A percentile compares a stretch with the other conserved stretches of the same genome.
These are phyloP conservation scores for Sclerotinia subarctica DNA, from an alignment of 2,329 filamentous ascomycete genomes.

Conservation along the genomic window DNA sequence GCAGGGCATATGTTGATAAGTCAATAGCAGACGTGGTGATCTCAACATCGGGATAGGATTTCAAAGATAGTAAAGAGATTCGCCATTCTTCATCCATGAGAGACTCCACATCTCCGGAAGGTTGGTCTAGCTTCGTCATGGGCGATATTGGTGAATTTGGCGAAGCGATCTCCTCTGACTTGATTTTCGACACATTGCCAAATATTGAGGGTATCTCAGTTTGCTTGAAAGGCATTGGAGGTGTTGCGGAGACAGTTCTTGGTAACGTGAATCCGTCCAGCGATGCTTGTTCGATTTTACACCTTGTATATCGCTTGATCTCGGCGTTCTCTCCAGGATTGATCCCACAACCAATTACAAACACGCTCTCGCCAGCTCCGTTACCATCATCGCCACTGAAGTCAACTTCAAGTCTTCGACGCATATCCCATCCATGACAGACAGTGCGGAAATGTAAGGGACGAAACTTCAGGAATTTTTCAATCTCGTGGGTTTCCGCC, in stretches of 20 bases:
- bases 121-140: conserved; percentile 23
- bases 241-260: conserved; percentile 33
- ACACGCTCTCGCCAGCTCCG: conserved; percentile 70
- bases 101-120: conserved; percentile 31
- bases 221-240: conserved; percentile 18
- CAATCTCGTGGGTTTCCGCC: conserved; percentile 78
- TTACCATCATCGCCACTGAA: conserved; percentile 79
- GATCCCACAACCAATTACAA: conserved; percentile 68
- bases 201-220: conserved; percentile 37
- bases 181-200: conserved; percentile 33
- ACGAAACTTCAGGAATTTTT: conserved; percentile 67
- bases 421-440: conserved; percentile 91
- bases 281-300: conserved; percentile 39
- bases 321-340: conserved; percentile 40
- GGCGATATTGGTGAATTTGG: conserved; percentile 33
- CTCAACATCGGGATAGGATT: conserved; percentile 54
- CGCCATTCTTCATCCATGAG: conserved; percentile 62
- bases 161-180: conserved; percentile 28
- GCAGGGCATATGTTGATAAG: conserved; percentile 65
- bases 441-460: conserved; percentile 75
- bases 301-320: conserved; percentile 58
- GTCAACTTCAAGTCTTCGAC: conserved; percentile 77
- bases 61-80: conserved; percentile 58
- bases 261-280: conserved; percentile 36
- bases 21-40: conserved; percentile 74